Conservation (phyloP, 2,329 filamentous ascomycete species). For the Allantophomopsis cytisporea region DNA sequence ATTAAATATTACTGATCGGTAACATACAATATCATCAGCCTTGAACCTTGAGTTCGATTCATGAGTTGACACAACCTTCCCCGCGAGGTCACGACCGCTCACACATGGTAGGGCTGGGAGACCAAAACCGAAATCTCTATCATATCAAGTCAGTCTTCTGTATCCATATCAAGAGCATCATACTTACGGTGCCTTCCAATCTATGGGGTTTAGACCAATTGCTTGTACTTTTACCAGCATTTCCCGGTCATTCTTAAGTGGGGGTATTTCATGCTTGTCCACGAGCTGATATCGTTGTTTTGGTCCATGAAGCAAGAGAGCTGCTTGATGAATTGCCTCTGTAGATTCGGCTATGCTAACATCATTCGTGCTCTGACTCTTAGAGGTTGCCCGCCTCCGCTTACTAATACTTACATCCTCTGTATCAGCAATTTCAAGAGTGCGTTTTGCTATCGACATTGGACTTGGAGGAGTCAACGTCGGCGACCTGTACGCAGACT, state of each 20-base stretch:
- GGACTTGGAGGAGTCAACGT: not conserved
- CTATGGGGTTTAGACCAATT: conserved; percentile 62
- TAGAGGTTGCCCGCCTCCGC: no score
- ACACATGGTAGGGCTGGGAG: conserved; percentile 16
- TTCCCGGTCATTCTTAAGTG: conserved; percentile 37
- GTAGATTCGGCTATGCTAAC: no score
- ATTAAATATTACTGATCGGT: conserved; percentile 10
- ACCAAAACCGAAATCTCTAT: conserved; percentile 21
- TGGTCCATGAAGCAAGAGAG: conserved; percentile 33
- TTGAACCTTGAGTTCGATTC: conserved; percentile 30
- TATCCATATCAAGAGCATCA: conserved; percentile 48
- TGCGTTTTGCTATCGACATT: no score
- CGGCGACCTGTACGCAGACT: not conserved
- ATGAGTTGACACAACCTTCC: conserved; percentile 40
- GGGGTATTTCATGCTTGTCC: conserved; percentile 29
- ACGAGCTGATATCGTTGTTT: conserved; percentile 34
- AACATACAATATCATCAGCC: conserved; percentile 35
- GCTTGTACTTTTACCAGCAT: conserved; percentile 45
- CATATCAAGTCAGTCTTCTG: conserved; percentile 46
- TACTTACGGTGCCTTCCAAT: conserved; percentile 68
- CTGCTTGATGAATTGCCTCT: conserved; percentile 22
- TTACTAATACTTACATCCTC: no score
- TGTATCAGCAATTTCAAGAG: no score
- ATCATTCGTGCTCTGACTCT: no score
- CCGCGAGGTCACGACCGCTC: conserved; percentile 41